Percentiles rank a stretch among this genome's conserved stretches.
These are phyloP conservation scores for Ophidiomyces ophidiicola DNA, from an alignment of 2,329 filamentous ascomycete species.

Conservation along the genomic window DNA sequence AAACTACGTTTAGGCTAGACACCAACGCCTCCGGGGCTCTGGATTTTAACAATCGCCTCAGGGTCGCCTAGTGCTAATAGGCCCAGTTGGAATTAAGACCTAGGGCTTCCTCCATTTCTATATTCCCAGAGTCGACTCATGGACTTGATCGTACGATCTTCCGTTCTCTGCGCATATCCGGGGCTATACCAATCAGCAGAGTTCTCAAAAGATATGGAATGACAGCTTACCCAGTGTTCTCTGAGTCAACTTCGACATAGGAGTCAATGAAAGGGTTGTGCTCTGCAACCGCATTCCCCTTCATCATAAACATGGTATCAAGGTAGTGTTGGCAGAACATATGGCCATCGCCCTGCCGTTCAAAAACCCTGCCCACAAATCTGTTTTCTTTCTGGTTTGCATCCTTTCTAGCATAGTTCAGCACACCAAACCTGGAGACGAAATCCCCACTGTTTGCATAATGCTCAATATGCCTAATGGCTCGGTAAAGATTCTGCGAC, in stretches of 20 bases:
- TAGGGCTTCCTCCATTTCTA: constrained; percentile 3
- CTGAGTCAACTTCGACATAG: constrained; percentile 1
- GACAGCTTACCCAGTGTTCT: constrained; percentile 1
- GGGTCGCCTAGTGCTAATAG: no score
- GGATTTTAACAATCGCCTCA: no score
- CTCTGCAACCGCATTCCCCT: constrained; percentile 2
- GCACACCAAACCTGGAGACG: constrained; percentile 4
- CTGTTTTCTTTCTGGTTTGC: constrained; percentile 1
- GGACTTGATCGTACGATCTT: constrained; percentile 2
- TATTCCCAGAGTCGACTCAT: constrained; percentile 8
- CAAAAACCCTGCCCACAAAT: constrained; percentile 5
- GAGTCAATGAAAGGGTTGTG: constrained; percentile 5
- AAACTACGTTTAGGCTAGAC: no score
- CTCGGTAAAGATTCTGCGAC: not conserved
- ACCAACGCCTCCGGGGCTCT: no score
- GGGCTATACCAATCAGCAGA: not conserved
- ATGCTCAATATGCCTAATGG: constrained; percentile 7
- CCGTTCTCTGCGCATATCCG: not conserved
- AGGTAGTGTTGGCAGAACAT: constrained; percentile 9
- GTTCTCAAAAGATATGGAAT: not conserved
- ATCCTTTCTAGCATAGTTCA: constrained; percentile 1
- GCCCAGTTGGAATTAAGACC: no score
- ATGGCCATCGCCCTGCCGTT: constrained; percentile 3
- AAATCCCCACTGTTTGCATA: constrained; percentile 8
- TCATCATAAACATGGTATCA: constrained; percentile 7